Percentiles rank a stretch among this genome's conserved stretches.
Evolutionary conservation across 1,284 basidiomycete genomes (phyloP).

Genomic region (Ceratobasidium theobromae): DNA sequence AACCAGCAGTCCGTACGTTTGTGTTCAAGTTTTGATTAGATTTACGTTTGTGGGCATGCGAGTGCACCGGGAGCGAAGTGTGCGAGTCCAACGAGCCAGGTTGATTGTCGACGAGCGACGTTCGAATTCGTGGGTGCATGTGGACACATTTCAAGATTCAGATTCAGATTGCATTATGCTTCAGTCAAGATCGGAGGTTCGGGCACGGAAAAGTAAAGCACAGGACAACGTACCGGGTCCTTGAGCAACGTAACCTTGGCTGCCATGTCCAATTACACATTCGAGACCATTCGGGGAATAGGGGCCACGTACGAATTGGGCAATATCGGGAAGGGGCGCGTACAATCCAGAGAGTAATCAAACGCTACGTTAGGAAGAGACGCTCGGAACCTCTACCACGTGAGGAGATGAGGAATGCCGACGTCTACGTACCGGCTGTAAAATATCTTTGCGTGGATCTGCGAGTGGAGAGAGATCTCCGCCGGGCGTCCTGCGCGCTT

Average conservation of each 20-base stretch:
- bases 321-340: slow-evolving; percentile 18
- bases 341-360: slow-evolving; percentile 15
- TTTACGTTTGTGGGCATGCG: neutral
- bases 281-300: slow-evolving; percentile 13
- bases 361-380: slow-evolving; percentile 31
- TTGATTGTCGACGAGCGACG: neutral
- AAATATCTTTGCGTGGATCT: slow-evolving; percentile 67
- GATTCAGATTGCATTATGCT: neutral
- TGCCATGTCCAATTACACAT: slow-evolving; percentile 20
- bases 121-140: too few relatives aligned
- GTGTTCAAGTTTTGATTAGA: neutral
- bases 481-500: slow-evolving; percentile 39
- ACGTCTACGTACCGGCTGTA: slow-evolving; percentile 63
- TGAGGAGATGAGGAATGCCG: slow-evolving; percentile 14
- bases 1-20: neutral
- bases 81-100: neutral
- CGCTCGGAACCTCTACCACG: neutral
- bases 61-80: slow-evolving; percentile 5
- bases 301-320: slow-evolving; percentile 19
- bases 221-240: slow-evolving; percentile 29
- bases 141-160: too few relatives aligned
- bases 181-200: slow-evolving; percentile 24
- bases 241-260: slow-evolving; percentile 27
- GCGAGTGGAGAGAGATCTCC: slow-evolving; percentile 57
- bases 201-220: slow-evolving; percentile 4